phyloP scores from a whole-genome alignment of 2,329 filamentous ascomycete genomes.

The Claviceps sp. region DNA sequence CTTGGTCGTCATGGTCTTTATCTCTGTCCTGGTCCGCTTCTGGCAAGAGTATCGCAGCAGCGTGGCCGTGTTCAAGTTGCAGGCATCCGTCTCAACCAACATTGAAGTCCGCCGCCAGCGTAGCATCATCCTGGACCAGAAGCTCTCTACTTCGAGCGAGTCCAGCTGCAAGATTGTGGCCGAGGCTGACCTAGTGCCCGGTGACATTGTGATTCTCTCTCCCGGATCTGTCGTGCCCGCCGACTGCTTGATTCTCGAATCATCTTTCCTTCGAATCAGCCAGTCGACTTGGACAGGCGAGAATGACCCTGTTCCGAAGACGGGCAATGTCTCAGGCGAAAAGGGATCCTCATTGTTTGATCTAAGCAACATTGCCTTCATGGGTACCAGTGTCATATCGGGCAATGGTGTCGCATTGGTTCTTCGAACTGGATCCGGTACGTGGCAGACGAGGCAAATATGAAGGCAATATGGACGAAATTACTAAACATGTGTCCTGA shows the following conservation, averaged over 20 bases:
- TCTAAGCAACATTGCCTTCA: constrained; percentile 14
- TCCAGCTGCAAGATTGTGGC: constrained; percentile 2
- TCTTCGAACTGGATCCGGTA: constrained; percentile 12
- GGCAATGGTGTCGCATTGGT: constrained; percentile 14
- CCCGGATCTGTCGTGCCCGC: constrained; percentile 15
- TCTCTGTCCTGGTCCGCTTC: constrained; percentile 15
- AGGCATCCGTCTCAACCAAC: constrained; percentile 12
- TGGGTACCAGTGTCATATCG: constrained; percentile 18
- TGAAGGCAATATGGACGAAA: no score
- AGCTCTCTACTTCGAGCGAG: background rate
- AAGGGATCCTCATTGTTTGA: constrained; percentile 14
- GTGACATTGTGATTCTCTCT: constrained; percentile 12
- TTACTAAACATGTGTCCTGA: background rate
- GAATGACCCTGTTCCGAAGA: constrained; percentile 14
- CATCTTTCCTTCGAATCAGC: constrained; percentile 15
- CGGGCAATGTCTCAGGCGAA: constrained; percentile 6
- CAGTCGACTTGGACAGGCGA: constrained; percentile 19
- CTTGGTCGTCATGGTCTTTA: constrained; percentile 14
- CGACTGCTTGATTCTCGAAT: constrained; percentile 16
- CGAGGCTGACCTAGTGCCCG: constrained; percentile 12
- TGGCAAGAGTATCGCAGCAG: constrained; percentile 17
- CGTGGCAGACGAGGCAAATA: background rate
- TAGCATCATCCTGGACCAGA: background rate
- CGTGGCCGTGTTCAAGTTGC: constrained; percentile 13
- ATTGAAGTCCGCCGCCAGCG: constrained; percentile 10